A percentile compares a stretch with the other conserved stretches of the same genome.
Conservation (phyloP, 805 yeast species). For the Cyberlindnera japonica region DNA sequence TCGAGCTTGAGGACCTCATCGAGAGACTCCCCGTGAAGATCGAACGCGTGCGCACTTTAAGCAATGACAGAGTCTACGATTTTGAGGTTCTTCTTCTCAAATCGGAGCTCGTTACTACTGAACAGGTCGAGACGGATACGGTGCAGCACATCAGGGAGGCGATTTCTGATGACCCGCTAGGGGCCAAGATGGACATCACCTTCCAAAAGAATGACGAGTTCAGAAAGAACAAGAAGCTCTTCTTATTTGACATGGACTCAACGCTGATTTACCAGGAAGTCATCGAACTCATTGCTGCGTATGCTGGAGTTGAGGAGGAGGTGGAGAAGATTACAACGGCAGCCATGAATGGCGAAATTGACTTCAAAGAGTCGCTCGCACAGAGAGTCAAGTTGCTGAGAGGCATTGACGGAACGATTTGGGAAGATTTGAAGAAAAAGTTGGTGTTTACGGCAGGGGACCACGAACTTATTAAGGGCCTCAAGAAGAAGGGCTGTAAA, state of each 20-base stretch:
- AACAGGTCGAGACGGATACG: slow-evolving; percentile 11
- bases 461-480: slow-evolving; percentile 56
- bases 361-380: slow-evolving; percentile 75
- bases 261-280: slow-evolving; percentile 95
- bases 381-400: slow-evolving; percentile 75
- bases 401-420: slow-evolving; percentile 75
- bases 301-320: slow-evolving; percentile 83
- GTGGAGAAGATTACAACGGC: slow-evolving; percentile 87
- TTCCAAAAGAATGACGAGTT: slow-evolving; percentile 35
- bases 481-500: slow-evolving; percentile 59
- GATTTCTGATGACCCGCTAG: slow-evolving; percentile 14
- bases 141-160: slow-evolving; percentile 15
- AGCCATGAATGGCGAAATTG: slow-evolving; percentile 97
- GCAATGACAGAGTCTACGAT: slow-evolving; percentile 38
- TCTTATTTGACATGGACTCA: slow-evolving; percentile 97
- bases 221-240: slow-evolving; percentile 46
- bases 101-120: slow-evolving; percentile 19
- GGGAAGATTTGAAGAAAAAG: slow-evolving; percentile 72
- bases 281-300: slow-evolving; percentile 90
- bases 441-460: slow-evolving; percentile 86
- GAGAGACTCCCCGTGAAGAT: slow-evolving; percentile 31
- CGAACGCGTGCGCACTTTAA: slow-evolving; percentile 27
- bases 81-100: slow-evolving; percentile 22
- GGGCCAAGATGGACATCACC: slow-evolving; percentile 38
- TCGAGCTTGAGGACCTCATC: slow-evolving; percentile 26